phyloP scores from a whole-genome alignment of 1,139 yeast genomes.

The Pichia sp. region DNA sequence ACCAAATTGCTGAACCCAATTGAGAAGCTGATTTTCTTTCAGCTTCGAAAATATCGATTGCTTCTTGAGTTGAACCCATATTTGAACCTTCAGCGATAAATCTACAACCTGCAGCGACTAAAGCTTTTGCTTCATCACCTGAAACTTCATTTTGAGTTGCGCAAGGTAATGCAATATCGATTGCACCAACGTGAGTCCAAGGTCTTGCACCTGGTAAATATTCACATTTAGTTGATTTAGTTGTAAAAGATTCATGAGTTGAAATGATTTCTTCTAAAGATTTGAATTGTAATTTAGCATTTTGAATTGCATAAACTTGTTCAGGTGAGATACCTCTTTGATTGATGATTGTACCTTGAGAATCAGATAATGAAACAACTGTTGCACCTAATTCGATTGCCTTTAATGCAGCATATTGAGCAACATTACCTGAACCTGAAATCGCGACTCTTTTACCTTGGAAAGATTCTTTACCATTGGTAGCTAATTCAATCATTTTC shows the following conservation, averaged over 20 bases:
- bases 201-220: constrained; percentile 94
- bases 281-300: constrained; percentile 75
- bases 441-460: constrained; percentile 91
- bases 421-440: constrained; percentile 98
- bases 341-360: constrained; percentile 78
- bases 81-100: constrained; percentile 98
- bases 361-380: constrained; percentile 90
- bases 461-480: constrained; percentile 81
- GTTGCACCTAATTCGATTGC: constrained; percentile 94
- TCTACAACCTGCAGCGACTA: constrained; percentile 86
- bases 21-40: constrained; percentile 52
- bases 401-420: constrained; percentile 97
- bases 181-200: constrained; percentile 87
- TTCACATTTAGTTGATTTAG: constrained; percentile 43
- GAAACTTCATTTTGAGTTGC: constrained; percentile 98
- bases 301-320: constrained; percentile 71
- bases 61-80: constrained; percentile 98
- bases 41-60: constrained; percentile 89
- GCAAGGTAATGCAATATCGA: constrained; percentile 94
- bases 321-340: constrained; percentile 75
- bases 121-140: constrained; percentile 93
- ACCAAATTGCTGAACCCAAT: constrained; percentile 65
- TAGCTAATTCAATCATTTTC: constrained; percentile 93
- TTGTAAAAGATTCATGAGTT: constrained; percentile 52
- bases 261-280: constrained; percentile 64